These are phyloP conservation scores for Podaxis mareebaensis DNA, from an alignment of 768 basidiomycete genomes.

Conservation along the genomic window DNA sequence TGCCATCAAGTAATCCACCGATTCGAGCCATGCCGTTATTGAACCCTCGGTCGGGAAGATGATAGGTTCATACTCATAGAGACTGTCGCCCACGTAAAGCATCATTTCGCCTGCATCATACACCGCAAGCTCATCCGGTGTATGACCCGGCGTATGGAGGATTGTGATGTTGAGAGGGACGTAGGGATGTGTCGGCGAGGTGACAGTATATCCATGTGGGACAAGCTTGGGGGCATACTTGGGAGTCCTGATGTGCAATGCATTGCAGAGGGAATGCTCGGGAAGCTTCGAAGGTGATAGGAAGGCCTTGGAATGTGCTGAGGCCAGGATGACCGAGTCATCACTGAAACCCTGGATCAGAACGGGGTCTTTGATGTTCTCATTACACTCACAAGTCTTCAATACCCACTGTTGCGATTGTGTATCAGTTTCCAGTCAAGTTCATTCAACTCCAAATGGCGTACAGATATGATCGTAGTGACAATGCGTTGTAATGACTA, in stretches of 20 bases:
- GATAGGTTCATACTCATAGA: slow-evolving; percentile 56
- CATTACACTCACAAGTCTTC: slow-evolving; percentile 44
- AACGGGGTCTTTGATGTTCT: background rate
- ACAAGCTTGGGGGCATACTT: slow-evolving; percentile 48
- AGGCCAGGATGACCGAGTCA: slow-evolving; percentile 50
- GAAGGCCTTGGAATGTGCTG: slow-evolving; percentile 47
- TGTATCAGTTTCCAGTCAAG: background rate
- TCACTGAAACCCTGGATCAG: slow-evolving; percentile 22
- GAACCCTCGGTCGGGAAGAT: slow-evolving; percentile 57
- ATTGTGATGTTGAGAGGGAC: slow-evolving; percentile 38
- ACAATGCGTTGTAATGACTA: slow-evolving; percentile 53
- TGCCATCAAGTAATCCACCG: slow-evolving; percentile 42
- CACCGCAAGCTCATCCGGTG: slow-evolving; percentile 57
- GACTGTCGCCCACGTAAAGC: slow-evolving; percentile 58
- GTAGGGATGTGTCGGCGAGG: slow-evolving; percentile 21
- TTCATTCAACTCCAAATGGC: slow-evolving; percentile 18
- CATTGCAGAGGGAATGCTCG: slow-evolving; percentile 45
- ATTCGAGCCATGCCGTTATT: slow-evolving; percentile 48
- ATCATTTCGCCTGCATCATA: slow-evolving; percentile 50
- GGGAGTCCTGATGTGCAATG: slow-evolving; percentile 40
- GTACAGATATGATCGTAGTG: slow-evolving; percentile 62
- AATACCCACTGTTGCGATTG: slow-evolving; percentile 39
- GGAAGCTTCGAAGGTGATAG: slow-evolving; percentile 40
- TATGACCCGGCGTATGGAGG: slow-evolving; percentile 60
- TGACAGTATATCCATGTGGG: slow-evolving; percentile 38